Percentiles rank a stretch among this genome's conserved stretches.
These are phyloP conservation scores for Trichoderma koningii DNA, from an alignment of 2,329 filamentous ascomycete genomes.

Conservation along the genomic window DNA sequence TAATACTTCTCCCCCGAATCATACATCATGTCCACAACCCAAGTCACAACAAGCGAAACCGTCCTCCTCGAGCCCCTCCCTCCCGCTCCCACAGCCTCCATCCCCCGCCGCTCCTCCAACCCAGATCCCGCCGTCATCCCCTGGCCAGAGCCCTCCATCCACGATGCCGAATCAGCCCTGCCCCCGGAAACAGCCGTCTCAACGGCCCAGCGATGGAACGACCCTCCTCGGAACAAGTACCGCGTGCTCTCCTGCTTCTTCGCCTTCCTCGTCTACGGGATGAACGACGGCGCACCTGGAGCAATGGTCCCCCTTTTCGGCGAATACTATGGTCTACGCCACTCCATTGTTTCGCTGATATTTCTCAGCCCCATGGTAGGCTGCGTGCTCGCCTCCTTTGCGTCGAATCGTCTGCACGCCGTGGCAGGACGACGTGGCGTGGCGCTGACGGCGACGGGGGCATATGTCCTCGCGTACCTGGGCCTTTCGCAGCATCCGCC, in stretches of 20 bases:
- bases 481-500: constrained; percentile 66
- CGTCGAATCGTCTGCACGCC: constrained; percentile 44
- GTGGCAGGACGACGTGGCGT: constrained; percentile 56
- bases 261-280: constrained; percentile 25
- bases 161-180: constrained; percentile 23
- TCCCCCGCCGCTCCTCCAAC: constrained; percentile 6
- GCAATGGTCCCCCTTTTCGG: constrained; percentile 32
- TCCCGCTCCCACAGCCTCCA: constrained; percentile 16
- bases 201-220: constrained; percentile 23
- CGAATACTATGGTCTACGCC: constrained; percentile 44
- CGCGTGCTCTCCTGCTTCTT: constrained; percentile 22
- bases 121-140: not conserved
- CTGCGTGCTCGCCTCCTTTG: constrained; percentile 46
- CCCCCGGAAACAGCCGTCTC: constrained; percentile 14
- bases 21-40: constrained; percentile 8
- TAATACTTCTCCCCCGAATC: not conserved
- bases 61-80: constrained; percentile 18
- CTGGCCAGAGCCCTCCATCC: not conserved
- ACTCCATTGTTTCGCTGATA: constrained; percentile 47
- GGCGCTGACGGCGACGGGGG: constrained; percentile 59
- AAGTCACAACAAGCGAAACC: constrained; percentile 5
- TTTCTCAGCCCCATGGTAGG: constrained; percentile 48
- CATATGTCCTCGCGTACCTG: constrained; percentile 64
- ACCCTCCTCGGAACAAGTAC: constrained; percentile 24
- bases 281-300: constrained; percentile 21